Base-by-base conservation (phyloP, 139 green algal genomes). In the Picochlorum costavermella region DNA sequence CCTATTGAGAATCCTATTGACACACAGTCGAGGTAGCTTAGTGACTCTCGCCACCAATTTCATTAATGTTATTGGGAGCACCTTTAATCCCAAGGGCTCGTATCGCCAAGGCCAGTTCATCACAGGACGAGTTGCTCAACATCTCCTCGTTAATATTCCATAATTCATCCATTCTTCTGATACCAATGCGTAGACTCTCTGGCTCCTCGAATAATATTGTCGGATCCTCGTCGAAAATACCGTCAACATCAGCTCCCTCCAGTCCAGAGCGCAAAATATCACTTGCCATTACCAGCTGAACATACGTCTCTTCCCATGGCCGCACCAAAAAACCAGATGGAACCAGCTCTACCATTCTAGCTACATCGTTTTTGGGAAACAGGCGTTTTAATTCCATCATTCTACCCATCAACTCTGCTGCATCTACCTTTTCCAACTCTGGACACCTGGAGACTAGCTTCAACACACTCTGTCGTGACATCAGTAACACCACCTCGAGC, bases 361-460 rank as follows among this genome's bases (percentile, higher is more conserved):
- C 63, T 23, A 75, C 53, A 61, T 75, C 33, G 13, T 50, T 63
- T 11, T 33, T 23, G 23, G 69, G 69, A 49, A 75, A 65, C 8
- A 74, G 14, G 4, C 4, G 26, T 46, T 75, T 50, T 44, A 75
- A 33, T 14, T 16, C 16, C 44, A 69, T 44, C 81, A 88, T 67
- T 20, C 60, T 36, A 17, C 9, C 25, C 36, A 55, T 66, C 11
- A 66, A 12, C 14, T 66, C 36, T 1, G n/a, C 16, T 28, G 25
- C 9, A 57, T 51, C 10, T 31, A 55, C 37, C 20, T 66, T 37
- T 6, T 14, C 33, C 14, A 45, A 13, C 14, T 20, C 0, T 0
- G 60, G 60, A 43, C 36, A 66, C 26, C 36, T 16, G 5, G 28
- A 12, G 6, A 55, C 37, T 2, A 66, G 14, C 29, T 30, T 51